These are phyloP conservation scores for Dendryphion nanum DNA, from an alignment of 2,329 filamentous ascomycete genomes.

Conservation along the genomic window DNA sequence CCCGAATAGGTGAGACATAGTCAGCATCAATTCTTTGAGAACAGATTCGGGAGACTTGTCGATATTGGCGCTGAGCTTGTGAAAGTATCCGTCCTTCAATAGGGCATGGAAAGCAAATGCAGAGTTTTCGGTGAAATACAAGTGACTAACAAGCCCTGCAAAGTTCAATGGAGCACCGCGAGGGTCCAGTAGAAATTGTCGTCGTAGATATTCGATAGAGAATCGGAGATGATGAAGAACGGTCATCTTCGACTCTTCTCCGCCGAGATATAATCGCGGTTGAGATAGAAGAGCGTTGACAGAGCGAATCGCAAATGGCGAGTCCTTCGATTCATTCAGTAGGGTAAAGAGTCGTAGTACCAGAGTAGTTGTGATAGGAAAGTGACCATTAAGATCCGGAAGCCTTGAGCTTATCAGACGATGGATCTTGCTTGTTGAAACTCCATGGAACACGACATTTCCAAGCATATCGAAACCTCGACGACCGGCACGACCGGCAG, in stretches of 20 bases:
- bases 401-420: conserved; percentile 71
- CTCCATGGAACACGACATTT: conserved; percentile 74
- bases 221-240: conserved; percentile 76
- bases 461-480: conserved; percentile 78
- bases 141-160: conserved; percentile 65
- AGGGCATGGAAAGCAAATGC: conserved; percentile 76
- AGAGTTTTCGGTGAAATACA: conserved; percentile 75
- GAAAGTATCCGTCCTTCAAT: conserved; percentile 69
- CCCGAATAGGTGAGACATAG: conserved; percentile 70
- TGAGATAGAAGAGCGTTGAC: conserved; percentile 69
- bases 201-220: conserved; percentile 74
- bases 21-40: conserved; percentile 62
- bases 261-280: conserved; percentile 68
- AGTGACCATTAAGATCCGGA: conserved; percentile 73
- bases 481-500: conserved; percentile 73
- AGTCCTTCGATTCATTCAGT: conserved; percentile 63
- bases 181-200: conserved; percentile 63
- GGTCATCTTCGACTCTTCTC: conserved; percentile 64
- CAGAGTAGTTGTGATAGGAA: conserved; percentile 72
- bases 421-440: conserved; percentile 60
- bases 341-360: conserved; percentile 68
- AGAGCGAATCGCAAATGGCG: conserved; percentile 59
- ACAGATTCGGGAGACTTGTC: conserved; percentile 50
- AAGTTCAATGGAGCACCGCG: conserved; percentile 69
- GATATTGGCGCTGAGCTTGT: conserved; percentile 60